Evolutionary conservation across 1,284 basidiomycete genomes (phyloP).

Genomic region (Ceratobasidium sp.): DNA sequence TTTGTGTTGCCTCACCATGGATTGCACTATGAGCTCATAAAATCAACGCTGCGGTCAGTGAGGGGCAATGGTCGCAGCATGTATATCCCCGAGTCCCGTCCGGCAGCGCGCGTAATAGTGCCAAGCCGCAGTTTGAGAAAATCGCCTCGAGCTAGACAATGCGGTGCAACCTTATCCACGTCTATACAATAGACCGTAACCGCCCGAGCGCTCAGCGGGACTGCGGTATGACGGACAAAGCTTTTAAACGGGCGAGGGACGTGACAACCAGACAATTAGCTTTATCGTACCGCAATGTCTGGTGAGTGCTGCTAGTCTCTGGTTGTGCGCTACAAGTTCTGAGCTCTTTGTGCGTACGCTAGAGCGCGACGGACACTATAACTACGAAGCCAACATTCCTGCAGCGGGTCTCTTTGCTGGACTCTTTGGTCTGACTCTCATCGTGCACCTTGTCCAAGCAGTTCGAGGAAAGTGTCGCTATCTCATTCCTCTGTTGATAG

Average conservation of each 20-base stretch:
- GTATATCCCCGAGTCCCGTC: slow-evolving; percentile 12
- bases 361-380: slow-evolving; percentile 32
- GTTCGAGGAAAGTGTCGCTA: slow-evolving; percentile 10
- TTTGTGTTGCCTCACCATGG: too few relatives aligned
- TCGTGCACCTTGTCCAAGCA: slow-evolving; percentile 31
- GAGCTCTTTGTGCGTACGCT: not conserved
- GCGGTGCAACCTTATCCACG: slow-evolving; percentile 3
- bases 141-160: not conserved
- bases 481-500: slow-evolving; percentile 31
- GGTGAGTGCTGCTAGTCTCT: not conserved
- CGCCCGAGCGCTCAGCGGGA: slow-evolving; percentile 14
- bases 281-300: not conserved
- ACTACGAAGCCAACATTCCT: slow-evolving; percentile 34
- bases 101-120: not conserved
- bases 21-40: not conserved
- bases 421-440: slow-evolving; percentile 28
- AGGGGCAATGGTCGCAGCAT: not conserved
- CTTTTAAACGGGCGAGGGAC: not conserved
- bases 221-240: slow-evolving; percentile 1
- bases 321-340: too few relatives aligned
- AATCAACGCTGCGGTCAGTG: not conserved
- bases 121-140: slow-evolving; percentile 10
- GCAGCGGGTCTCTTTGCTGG: slow-evolving; percentile 34
- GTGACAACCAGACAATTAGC: not conserved
- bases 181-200: not conserved